These are phyloP conservation scores for Stagonosporopsis vannaccii DNA, from an alignment of 2,329 filamentous ascomycete genomes.

Conservation along the genomic window DNA sequence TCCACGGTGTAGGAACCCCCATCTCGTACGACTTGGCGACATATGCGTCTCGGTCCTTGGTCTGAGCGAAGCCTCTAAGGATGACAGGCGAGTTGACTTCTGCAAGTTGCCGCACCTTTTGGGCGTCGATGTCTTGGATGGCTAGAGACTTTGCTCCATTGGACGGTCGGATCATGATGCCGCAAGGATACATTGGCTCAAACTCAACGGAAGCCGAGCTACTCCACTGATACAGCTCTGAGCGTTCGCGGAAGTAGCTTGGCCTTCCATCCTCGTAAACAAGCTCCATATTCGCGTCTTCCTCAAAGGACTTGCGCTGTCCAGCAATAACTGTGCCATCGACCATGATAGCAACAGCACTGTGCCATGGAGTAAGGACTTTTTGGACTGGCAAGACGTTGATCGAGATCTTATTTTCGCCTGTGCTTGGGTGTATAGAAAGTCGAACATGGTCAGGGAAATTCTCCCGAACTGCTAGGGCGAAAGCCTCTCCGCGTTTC, in stretches of 20 bases:
- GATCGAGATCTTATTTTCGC: slow-evolving; percentile 35
- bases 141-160: slow-evolving; percentile 26
- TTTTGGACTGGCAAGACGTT: slow-evolving; percentile 22
- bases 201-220: slow-evolving; percentile 17
- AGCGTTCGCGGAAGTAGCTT: slow-evolving; percentile 30
- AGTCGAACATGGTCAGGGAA: slow-evolving; percentile 31
- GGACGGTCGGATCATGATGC: slow-evolving; percentile 27
- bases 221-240: slow-evolving; percentile 22
- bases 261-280: slow-evolving; percentile 27
- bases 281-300: slow-evolving; percentile 23
- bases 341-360: slow-evolving; percentile 17
- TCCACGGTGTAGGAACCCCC: slow-evolving; percentile 60
- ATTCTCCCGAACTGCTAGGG: slow-evolving; percentile 23
- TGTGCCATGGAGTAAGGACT: slow-evolving; percentile 32
- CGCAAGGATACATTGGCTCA: slow-evolving; percentile 31
- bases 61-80: slow-evolving; percentile 60
- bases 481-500: slow-evolving; percentile 34
- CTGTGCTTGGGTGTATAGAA: slow-evolving; percentile 41
- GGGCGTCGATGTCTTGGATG: slow-evolving; percentile 55
- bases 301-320: slow-evolving; percentile 14
- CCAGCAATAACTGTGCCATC: slow-evolving; percentile 22
- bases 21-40: slow-evolving; percentile 58
- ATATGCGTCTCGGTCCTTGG: slow-evolving; percentile 56
- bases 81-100: slow-evolving; percentile 62
- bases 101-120: slow-evolving; percentile 56